These are phyloP conservation scores for Rhododendron henanense DNA, from an alignment of 148 eudicot genomes.

Conservation along the genomic window DNA sequence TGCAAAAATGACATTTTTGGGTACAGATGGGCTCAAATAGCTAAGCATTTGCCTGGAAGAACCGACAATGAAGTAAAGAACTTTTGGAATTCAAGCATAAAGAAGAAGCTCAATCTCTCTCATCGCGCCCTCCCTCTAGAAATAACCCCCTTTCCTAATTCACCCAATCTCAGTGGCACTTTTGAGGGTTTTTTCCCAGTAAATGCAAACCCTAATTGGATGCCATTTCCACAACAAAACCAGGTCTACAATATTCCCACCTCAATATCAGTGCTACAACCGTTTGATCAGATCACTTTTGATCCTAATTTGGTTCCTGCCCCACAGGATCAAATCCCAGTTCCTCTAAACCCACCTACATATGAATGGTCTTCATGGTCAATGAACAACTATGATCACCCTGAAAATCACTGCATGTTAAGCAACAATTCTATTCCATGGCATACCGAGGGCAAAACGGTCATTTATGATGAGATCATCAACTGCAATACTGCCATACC, in stretches of 20 bases:
- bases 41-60: slow-evolving; percentile 86
- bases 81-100: slow-evolving; percentile 91
- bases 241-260: neutral
- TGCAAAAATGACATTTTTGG: neutral
- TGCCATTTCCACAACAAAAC: slow-evolving; percentile 12
- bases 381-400: neutral
- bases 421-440: neutral
- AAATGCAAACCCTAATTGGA: slow-evolving; percentile 25
- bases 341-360: slow-evolving; percentile 12
- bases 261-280: neutral
- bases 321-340: neutral
- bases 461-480: slow-evolving; percentile 17
- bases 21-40: slow-evolving; percentile 88
- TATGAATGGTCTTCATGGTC: slow-evolving; percentile 17
- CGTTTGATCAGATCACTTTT: no score
- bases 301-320: neutral
- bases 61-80: slow-evolving; percentile 96
- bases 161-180: neutral
- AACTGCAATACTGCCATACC: neutral
- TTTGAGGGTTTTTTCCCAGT: slow-evolving; percentile 15
- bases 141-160: slow-evolving; percentile 20
- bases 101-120: slow-evolving; percentile 58
- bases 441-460: neutral
- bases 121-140: slow-evolving; percentile 13
- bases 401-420: neutral